Conservation (phyloP, 1,284 basidiomycete genomes). For the Stygiomarasmius scandens region DNA sequence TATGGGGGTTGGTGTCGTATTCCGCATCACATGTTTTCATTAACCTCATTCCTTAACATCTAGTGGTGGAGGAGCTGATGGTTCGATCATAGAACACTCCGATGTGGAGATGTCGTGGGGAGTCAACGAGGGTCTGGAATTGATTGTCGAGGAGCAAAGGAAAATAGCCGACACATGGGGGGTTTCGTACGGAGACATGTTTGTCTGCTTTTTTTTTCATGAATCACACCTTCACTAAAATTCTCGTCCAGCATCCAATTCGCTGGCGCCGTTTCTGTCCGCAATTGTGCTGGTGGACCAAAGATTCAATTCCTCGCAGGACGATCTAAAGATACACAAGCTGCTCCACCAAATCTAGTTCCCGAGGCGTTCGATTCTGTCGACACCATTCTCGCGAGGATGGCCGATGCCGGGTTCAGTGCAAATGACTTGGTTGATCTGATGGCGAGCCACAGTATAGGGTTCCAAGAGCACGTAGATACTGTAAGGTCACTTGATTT, state of each 20-base stretch:
- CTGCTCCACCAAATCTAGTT: slow-evolving; percentile 32
- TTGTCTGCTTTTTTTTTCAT: slow-evolving; percentile 10
- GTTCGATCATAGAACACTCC: slow-evolving; percentile 37
- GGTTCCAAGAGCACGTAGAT: slow-evolving; percentile 30
- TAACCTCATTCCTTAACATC: neutral
- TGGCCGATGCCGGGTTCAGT: slow-evolving; percentile 42
- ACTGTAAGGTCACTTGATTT: too few species aligned
- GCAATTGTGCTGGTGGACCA: slow-evolving; percentile 40
- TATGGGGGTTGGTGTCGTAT: slow-evolving; percentile 37
- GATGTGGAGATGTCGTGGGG: slow-evolving; percentile 29
- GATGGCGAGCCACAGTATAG: slow-evolving; percentile 40
- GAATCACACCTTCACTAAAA: neutral
- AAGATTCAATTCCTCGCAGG: slow-evolving; percentile 38
- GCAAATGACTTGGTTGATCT: slow-evolving; percentile 41
- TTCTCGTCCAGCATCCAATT: slow-evolving; percentile 39
- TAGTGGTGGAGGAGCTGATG: slow-evolving; percentile 30
- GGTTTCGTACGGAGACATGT: slow-evolving; percentile 43
- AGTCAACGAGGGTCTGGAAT: slow-evolving; percentile 27
- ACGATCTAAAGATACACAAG: slow-evolving; percentile 29
- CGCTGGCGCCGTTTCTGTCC: slow-evolving; percentile 40
- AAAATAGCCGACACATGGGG: slow-evolving; percentile 35
- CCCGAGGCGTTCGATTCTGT: slow-evolving; percentile 34
- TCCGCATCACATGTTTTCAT: too few species aligned
- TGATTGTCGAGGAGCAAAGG: slow-evolving; percentile 34
- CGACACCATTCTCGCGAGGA: slow-evolving; percentile 35